Conservation (phyloP, 2,329 filamentous ascomycete species). For the Trichoderma sp. region DNA sequence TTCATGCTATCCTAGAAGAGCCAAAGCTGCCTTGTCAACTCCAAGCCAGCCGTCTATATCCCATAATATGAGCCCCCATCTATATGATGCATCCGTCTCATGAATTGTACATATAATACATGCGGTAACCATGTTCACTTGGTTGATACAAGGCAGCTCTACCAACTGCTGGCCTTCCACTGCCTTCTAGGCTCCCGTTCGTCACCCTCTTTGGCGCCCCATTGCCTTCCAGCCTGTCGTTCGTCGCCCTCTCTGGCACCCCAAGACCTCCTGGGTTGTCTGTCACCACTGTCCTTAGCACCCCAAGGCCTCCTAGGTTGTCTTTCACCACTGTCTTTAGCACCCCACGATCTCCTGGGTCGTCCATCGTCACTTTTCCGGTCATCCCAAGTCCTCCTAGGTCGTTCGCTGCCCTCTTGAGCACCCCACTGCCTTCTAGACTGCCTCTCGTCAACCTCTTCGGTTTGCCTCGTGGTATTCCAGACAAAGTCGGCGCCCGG, state of each 20-base stretch:
- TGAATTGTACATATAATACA: background rate
- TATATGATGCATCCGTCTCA: constrained; percentile 8
- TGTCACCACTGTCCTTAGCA: background rate
- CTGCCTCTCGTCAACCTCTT: background rate
- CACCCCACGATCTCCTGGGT: background rate
- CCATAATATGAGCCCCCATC: background rate
- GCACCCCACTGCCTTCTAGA: background rate
- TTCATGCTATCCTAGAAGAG: background rate
- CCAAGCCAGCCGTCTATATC: background rate
- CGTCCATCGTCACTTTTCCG: too few relatives aligned
- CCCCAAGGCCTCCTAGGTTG: background rate
- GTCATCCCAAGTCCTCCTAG: background rate
- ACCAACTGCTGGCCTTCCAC: background rate
- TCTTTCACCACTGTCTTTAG: too few relatives aligned
- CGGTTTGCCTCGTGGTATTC: constrained; percentile 37
- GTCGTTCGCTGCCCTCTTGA: background rate
- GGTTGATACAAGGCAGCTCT: background rate
- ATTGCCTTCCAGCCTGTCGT: too few relatives aligned
- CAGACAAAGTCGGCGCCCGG: constrained; percentile 38
- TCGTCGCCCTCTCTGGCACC: background rate
- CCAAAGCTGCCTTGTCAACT: background rate
- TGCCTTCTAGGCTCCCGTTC: too few relatives aligned
- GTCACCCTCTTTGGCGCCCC: too few relatives aligned
- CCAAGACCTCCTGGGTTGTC: background rate
- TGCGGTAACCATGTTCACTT: background rate